These are phyloP conservation scores for Phytopythium vexans DNA, from an alignment of 352 stramenopile genomes.

Conservation along the genomic window DNA sequence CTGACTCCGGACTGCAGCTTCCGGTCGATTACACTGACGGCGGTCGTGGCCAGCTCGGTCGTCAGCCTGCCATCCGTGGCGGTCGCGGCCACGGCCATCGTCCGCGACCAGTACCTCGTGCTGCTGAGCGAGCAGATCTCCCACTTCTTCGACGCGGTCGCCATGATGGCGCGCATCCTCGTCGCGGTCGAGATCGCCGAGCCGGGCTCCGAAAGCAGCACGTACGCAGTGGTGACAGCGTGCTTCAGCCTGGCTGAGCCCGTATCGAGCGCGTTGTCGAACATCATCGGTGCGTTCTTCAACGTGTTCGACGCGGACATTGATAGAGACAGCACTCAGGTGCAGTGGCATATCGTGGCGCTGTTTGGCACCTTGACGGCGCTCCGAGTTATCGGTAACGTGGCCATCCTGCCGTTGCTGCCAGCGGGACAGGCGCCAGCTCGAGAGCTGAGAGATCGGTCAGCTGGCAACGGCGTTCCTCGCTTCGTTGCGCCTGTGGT, in stretches of 20 bases:
- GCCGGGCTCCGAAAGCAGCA: conserved; percentile 69
- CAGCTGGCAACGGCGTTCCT: conserved; percentile 29
- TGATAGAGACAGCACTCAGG: conserved; percentile 34
- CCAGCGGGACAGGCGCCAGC: conserved; percentile 48
- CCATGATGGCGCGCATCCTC: conserved; percentile 75
- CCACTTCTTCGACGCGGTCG: conserved; percentile 59
- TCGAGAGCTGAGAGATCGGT: conserved; percentile 45
- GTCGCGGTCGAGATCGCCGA: conserved; percentile 79
- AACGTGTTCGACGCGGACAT: conserved; percentile 63
- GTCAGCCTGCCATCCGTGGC: conserved; percentile 36
- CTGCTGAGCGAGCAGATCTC: conserved; percentile 44
- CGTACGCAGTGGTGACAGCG: conserved; percentile 74
- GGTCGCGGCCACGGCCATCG: conserved; percentile 56
- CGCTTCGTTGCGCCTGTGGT: conserved; percentile 31
- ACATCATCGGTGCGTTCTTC: conserved; percentile 52
- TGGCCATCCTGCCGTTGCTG: conserved; percentile 47
- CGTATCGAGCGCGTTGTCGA: conserved; percentile 50
- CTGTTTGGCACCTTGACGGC: conserved; percentile 57
- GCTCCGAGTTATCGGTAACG: conserved; percentile 36
- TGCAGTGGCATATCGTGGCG: conserved; percentile 55
- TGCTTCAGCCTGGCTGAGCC: conserved; percentile 73
- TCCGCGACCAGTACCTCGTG: conserved; percentile 65
- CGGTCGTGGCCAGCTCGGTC: conserved; percentile 36
- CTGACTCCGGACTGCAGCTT: conserved; percentile 47
- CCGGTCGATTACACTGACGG: conserved; percentile 46